Evolutionary conservation across 441 rosid genomes (phyloP), one percentile per base, ranked within the genome.

Genomic region (Erysimum cheiri): DNA sequence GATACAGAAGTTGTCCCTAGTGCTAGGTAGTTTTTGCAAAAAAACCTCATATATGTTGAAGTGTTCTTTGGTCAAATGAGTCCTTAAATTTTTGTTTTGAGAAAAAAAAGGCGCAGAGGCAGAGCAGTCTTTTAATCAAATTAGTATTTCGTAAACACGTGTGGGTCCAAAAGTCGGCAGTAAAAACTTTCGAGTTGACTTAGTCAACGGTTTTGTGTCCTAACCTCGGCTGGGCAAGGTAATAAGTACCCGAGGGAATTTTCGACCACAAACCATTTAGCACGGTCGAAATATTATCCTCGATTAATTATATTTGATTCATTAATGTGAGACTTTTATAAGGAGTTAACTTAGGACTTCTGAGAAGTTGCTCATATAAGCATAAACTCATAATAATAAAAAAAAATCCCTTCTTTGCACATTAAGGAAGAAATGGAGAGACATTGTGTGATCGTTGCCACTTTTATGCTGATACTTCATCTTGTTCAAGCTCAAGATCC

Each of bases 401-500:
- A 35, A 17, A 28, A 3, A 7, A 15, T 17, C 28, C 28, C 24
- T 28, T 37, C 1, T 13, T 29, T 28, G 35, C 6, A 19, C 22
- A 19, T 1, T 28, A 13, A 47, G 35, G 33, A 37, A 9, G 0
- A 64, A 36, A 72, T 72, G 77, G 60, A 72, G 60, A 65, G 37
- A 48, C 0, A 14, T 19, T 9, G 2, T 22, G 13, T 65, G 28
- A 48, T 48, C 37, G 19, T 72, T 15, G 35, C 60, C 44, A 65
- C 13, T 13, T 14, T 49, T 39, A 0, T 57, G 39, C 5, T 72
- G 10, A 48, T 57, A 48, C 8, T 72, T 58, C 60, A 57, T 8
- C 2, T 57, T n/a, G 37, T 56, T 63, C 58, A 55, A 64, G 65
- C 76, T 64, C 76, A 72, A 56, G 3, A 72, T 57, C 66, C 11